phyloP scores from a whole-genome alignment of 768 basidiomycete species.

The Pulveroboletus sp. region DNA sequence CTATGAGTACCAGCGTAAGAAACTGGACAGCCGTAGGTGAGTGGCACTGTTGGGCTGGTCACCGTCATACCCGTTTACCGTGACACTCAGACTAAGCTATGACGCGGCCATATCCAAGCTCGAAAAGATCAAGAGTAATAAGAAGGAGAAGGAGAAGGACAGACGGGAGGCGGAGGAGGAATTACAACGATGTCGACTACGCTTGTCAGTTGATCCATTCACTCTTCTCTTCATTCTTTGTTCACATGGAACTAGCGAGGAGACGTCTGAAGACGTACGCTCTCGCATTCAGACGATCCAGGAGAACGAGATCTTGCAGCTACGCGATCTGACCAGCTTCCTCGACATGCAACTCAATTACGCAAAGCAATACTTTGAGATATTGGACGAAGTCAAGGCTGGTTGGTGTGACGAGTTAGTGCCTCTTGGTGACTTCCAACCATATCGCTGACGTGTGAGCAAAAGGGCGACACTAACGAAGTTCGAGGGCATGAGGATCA shows the following conservation, averaged over 20 bases:
- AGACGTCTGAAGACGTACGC: constrained; percentile 82
- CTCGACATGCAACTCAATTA: constrained; percentile 75
- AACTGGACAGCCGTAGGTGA: constrained; percentile 81
- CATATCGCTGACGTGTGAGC: constrained; percentile 5
- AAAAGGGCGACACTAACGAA: constrained; percentile 30
- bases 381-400: constrained; percentile 64
- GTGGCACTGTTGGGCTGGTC: constrained; percentile 10
- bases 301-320: constrained; percentile 70
- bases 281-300: constrained; percentile 77
- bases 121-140: constrained; percentile 63
- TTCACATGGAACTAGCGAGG: constrained; percentile 55
- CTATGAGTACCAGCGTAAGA: constrained; percentile 78
- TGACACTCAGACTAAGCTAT: constrained; percentile 55
- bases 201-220: constrained; percentile 57
- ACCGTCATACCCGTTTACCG: not conserved
- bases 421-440: not conserved
- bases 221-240: not conserved
- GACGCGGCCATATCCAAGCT: constrained; percentile 73
- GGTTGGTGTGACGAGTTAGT: constrained; percentile 69
- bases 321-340: constrained; percentile 67
- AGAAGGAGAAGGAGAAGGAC: constrained; percentile 82
- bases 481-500: constrained; percentile 22
- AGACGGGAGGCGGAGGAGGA: constrained; percentile 79
- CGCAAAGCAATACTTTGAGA: constrained; percentile 68
- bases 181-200: constrained; percentile 61